A percentile compares a stretch with the other conserved stretches of the same genome.
Evolutionary conservation across 768 basidiomycete species (phyloP).

Genomic region (Pleurotus platypus): DNA sequence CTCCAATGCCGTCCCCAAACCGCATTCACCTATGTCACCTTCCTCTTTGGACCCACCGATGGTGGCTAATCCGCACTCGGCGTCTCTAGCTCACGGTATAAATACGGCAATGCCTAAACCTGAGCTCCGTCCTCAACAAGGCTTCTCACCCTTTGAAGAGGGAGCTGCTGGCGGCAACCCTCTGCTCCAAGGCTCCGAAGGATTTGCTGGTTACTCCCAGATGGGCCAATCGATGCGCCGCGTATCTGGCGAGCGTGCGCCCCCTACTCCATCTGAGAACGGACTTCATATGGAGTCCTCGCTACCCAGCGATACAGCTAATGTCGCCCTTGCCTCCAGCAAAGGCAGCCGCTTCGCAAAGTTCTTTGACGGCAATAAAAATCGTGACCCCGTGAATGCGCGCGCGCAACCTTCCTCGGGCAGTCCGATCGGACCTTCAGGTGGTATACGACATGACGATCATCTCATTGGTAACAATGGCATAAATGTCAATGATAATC

Average conservation of each 20-base stretch:
- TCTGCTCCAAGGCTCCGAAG: slow-evolving; percentile 20
- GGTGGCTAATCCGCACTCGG: slow-evolving; percentile 7
- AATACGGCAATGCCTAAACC: slow-evolving; percentile 18
- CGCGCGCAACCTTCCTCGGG: not conserved
- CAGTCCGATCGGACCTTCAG: not conserved
- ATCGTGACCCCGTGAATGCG: slow-evolving; percentile 27
- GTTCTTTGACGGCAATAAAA: slow-evolving; percentile 77
- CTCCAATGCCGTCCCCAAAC: slow-evolving; percentile 16
- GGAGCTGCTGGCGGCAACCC: slow-evolving; percentile 21
- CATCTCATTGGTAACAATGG: slow-evolving; percentile 20
- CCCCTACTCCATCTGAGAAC: slow-evolving; percentile 2
- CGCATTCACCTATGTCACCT: not conserved
- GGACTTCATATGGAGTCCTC: not conserved
- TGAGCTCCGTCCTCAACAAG: slow-evolving; percentile 27
- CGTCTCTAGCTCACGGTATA: slow-evolving; percentile 15
- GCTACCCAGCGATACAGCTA: slow-evolving; percentile 7
- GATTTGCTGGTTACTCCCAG: slow-evolving; percentile 9
- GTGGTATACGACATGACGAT: slow-evolving; percentile 46
- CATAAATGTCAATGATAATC: slow-evolving; percentile 41
- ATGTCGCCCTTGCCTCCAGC: slow-evolving; percentile 36
- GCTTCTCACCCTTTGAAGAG: slow-evolving; percentile 63
- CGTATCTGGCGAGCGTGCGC: slow-evolving; percentile 12
- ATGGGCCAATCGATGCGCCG: slow-evolving; percentile 14
- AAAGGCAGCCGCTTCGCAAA: slow-evolving; percentile 87
- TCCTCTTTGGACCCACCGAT: not conserved